Conservation (phyloP, 352 stramenopile species). For the Aphanomyces invadans region DNA sequence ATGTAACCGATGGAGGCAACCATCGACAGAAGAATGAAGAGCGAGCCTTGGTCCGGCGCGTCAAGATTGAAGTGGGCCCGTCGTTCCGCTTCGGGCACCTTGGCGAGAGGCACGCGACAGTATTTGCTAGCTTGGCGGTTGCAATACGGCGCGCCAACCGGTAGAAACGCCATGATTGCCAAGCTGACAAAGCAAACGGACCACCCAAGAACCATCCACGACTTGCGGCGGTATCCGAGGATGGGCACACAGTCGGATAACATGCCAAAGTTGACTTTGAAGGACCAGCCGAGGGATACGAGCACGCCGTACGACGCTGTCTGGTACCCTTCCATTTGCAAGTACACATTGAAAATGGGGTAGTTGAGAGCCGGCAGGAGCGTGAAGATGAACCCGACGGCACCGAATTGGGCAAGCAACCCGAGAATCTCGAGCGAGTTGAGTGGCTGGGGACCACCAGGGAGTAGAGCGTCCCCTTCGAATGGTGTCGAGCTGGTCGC, state of each 20-base stretch:
- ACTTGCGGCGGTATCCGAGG: slow-evolving; percentile 28
- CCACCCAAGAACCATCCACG: slow-evolving; percentile 43
- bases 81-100: neutral
- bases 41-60: slow-evolving; percentile 26
- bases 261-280: slow-evolving; percentile 62
- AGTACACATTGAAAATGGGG: slow-evolving; percentile 12
- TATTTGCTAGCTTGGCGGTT: neutral
- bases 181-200: slow-evolving; percentile 31
- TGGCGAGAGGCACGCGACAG: neutral
- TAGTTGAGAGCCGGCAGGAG: slow-evolving; percentile 24
- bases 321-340: slow-evolving; percentile 11
- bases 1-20: slow-evolving; percentile 56
- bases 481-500: neutral
- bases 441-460: slow-evolving; percentile 30
- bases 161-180: slow-evolving; percentile 40
- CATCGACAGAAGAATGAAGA: slow-evolving; percentile 24
- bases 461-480: slow-evolving; percentile 32
- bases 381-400: slow-evolving; percentile 29
- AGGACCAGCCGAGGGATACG: slow-evolving; percentile 37
- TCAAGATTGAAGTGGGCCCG: slow-evolving; percentile 28
- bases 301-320: slow-evolving; percentile 29
- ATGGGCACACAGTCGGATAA: neutral
- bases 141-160: slow-evolving; percentile 48
- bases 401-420: slow-evolving; percentile 31
- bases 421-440: slow-evolving; percentile 28